Conservation (phyloP, 1,139 yeast species). For the Saccharomyces hybrid region DNA sequence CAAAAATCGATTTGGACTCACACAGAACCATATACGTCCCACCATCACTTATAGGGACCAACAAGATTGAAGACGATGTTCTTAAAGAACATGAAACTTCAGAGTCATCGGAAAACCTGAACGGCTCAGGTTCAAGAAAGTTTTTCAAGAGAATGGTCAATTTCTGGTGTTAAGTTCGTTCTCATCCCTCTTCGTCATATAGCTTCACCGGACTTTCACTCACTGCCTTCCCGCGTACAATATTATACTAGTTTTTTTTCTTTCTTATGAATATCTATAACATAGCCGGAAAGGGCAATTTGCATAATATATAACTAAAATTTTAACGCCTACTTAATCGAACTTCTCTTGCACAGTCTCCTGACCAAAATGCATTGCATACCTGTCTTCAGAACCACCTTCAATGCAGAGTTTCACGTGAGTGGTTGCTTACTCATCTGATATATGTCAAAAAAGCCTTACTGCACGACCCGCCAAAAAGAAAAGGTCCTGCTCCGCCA, state of each 20-base stretch:
- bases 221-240: background rate
- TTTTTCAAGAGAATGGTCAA: background rate
- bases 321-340: no score
- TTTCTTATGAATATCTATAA: background rate
- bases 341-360: no score
- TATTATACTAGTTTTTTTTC: background rate
- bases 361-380: no score
- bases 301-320: background rate
- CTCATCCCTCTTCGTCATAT: background rate
- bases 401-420: no score
- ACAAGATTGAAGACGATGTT: background rate
- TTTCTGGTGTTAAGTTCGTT: background rate
- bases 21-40: slow-evolving; percentile 51
- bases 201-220: background rate
- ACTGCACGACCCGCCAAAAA: background rate
- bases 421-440: background rate
- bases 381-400: no score
- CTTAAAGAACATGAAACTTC: background rate
- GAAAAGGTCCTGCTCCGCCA: background rate
- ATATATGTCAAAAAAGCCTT: background rate
- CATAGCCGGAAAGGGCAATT: background rate
- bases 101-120: background rate
- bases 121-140: background rate
- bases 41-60: slow-evolving; percentile 20
- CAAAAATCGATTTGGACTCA: slow-evolving; percentile 45